phyloP scores from a whole-genome alignment of 371 early-diverging fungal genomes.

The Mucor irregularis region DNA sequence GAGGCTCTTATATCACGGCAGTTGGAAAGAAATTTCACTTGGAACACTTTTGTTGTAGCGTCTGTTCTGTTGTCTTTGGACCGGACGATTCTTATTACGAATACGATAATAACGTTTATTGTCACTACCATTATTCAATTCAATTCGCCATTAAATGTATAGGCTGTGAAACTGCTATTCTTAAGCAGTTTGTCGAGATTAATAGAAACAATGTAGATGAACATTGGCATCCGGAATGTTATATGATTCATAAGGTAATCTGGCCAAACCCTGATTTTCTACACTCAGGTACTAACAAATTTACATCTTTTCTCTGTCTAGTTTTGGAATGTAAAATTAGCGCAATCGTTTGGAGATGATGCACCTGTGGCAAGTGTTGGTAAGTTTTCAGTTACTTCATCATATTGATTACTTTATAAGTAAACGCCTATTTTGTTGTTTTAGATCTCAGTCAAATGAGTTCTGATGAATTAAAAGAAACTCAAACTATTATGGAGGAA shows the following conservation, averaged over 20 bases:
- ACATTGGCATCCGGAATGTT: slow-evolving; percentile 99
- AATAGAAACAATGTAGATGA: slow-evolving; percentile 76
- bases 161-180: slow-evolving; percentile 92
- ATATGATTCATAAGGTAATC: slow-evolving; percentile 93
- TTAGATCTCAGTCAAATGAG: slow-evolving; percentile 29
- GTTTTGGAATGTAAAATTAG: slow-evolving; percentile 83
- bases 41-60: slow-evolving; percentile 94
- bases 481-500: slow-evolving; percentile 75
- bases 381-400: not conserved
- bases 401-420: not conserved
- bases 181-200: slow-evolving; percentile 95
- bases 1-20: slow-evolving; percentile 93
- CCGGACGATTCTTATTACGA: slow-evolving; percentile 97
- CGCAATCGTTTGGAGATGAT: slow-evolving; percentile 27
- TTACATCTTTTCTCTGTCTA: too few relatives aligned
- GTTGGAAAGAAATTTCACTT: slow-evolving; percentile 91
- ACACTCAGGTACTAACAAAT: too few relatives aligned
- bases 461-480: slow-evolving; percentile 52
- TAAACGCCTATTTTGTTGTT: not conserved
- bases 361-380: slow-evolving; percentile 10
- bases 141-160: slow-evolving; percentile 87
- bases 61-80: slow-evolving; percentile 93
- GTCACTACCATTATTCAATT: slow-evolving; percentile 92
- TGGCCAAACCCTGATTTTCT: too few relatives aligned
- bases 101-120: slow-evolving; percentile 87